Base-by-base conservation (phyloP, 306 rosid species). In the Vigna hirtella region DNA sequence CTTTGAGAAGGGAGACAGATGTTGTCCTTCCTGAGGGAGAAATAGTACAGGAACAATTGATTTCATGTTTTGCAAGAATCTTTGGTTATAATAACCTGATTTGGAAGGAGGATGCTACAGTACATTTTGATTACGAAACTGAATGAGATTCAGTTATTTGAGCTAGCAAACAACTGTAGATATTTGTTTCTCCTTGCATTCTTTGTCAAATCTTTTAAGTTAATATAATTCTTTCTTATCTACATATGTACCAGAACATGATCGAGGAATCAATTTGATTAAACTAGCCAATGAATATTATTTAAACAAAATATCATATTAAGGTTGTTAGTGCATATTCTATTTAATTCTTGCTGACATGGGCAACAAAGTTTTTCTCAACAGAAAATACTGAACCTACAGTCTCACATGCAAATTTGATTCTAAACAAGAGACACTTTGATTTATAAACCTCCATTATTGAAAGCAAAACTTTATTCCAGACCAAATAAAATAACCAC, bases 11-110 rank as follows among this genome's bases (percentile, higher is more conserved):
- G 84, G 99, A 93, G 86, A 85, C 89, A 8, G 67, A 78, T 68
- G 5, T 20, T 40, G 83, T 11, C 48, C 93, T 91, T 80, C 98
- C 96, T 24, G 47, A 61, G n/a, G 93, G 88, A 69, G 91, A 83
- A 57, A 81, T 83, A 69, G 62, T 91, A 77, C 88, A 84, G 61
- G 91, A 91, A 59, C 97, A 93, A 74, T 83, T 93, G 83, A 55
- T 95, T 83, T 87, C 93, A 85, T 88, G 90, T 83, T 93, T 93
- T 83, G 90, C 93, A 50, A 88, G 85, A 77, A 72, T 72, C 17
- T 88, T 95, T 82, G 94, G 93, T 77, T 95, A 93, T 55, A 40
- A 45, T 71, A 43, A 72, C 65, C 62, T 93, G 83, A 55, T 80
- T 42, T 89, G 87, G 89, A 89, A 91, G 82, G 93, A 91, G 47